These are phyloP conservation scores for Fragaria ananassa DNA, from an alignment of 306 rosid genomes.

Conservation along the genomic window DNA sequence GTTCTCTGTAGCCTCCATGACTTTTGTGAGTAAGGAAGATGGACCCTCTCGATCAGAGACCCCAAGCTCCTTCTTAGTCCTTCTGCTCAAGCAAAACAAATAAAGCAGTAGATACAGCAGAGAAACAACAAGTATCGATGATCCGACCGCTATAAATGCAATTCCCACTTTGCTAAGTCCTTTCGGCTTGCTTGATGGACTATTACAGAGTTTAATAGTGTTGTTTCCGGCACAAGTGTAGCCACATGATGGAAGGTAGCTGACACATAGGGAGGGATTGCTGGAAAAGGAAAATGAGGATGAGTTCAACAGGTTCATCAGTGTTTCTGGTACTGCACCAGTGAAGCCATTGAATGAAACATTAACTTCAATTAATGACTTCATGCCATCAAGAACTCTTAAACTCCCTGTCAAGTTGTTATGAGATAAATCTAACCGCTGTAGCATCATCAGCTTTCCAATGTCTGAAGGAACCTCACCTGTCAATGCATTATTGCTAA, in stretches of 20 bases:
- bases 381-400: conserved; percentile 38
- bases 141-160: conserved; percentile 58
- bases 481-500: conserved; percentile 65
- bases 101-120: conserved; percentile 41
- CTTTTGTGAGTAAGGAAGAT: conserved; percentile 43
- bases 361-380: conserved; percentile 44
- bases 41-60: conserved; percentile 37
- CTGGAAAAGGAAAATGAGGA: conserved; percentile 48
- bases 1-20: conserved; percentile 63
- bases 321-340: conserved; percentile 52
- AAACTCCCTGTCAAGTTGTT: conserved; percentile 75
- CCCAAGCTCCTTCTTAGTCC: conserved; percentile 30
- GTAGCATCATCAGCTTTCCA: conserved; percentile 32
- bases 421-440: conserved; percentile 51
- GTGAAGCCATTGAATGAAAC: conserved; percentile 64
- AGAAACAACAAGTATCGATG: conserved; percentile 35
- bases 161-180: conserved; percentile 38
- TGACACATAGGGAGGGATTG: conserved; percentile 60
- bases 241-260: conserved; percentile 36
- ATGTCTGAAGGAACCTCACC: conserved; percentile 66
- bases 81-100: conserved; percentile 24
- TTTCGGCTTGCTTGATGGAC: conserved; percentile 27
- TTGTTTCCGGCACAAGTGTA: conserved; percentile 30
- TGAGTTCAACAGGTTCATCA: conserved; percentile 45
- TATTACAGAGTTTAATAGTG: conserved; percentile 47